A percentile compares a stretch with the other conserved stretches of the same genome.
Conservation (phyloP, 2,329 filamentous ascomycete species). For the Sporothrix pallida region DNA sequence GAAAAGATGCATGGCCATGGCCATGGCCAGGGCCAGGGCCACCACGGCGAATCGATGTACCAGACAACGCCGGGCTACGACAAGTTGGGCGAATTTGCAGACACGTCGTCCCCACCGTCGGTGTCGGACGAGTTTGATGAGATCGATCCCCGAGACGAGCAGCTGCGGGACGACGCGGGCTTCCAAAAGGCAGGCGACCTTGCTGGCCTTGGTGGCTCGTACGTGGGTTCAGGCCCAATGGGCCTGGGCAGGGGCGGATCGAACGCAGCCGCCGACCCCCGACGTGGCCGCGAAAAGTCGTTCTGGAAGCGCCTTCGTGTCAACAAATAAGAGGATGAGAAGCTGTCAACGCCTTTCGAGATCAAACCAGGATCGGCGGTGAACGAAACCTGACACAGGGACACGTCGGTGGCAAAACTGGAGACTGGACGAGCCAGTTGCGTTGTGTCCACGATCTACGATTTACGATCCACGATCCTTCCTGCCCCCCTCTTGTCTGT, state of each 20-base stretch:
- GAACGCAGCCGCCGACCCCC: constrained; percentile 29
- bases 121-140: constrained; percentile 46
- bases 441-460: not conserved
- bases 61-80: constrained; percentile 35
- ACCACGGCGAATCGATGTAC: constrained; percentile 16
- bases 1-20: constrained; percentile 44
- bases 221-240: not conserved
- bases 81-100: constrained; percentile 37
- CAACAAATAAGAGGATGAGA: constrained; percentile 33
- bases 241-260: constrained; percentile 31
- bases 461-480: not conserved
- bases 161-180: constrained; percentile 55
- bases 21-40: constrained; percentile 30
- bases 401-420: not conserved
- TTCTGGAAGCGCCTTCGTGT: constrained; percentile 42
- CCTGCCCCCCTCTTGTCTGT: not conserved
- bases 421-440: not conserved
- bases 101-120: constrained; percentile 26
- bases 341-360: not conserved
- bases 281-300: constrained; percentile 37
- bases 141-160: constrained; percentile 53
- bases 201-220: not conserved
- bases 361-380: not conserved
- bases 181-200: constrained; percentile 40
- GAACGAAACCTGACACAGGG: not conserved